Conservation (phyloP, 257 asterid genomes). For the Solanum megistacrolobum region DNA sequence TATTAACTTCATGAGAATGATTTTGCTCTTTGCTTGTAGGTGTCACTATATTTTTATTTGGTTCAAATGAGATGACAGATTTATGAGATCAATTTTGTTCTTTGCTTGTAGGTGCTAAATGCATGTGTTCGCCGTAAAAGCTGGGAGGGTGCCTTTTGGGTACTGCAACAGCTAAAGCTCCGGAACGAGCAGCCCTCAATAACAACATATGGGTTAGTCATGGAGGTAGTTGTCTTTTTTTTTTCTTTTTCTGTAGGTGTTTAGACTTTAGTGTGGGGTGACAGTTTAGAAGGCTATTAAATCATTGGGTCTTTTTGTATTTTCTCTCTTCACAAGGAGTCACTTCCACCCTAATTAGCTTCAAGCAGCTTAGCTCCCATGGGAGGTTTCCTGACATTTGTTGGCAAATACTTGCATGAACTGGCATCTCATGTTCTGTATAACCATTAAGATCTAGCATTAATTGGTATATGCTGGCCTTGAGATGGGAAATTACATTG, state of each 20-base stretch:
- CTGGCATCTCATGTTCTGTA: background rate
- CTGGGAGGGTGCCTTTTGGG: conserved; percentile 99
- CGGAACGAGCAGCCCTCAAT: conserved; percentile 54
- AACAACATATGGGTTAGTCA: conserved; percentile 81
- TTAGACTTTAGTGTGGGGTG: background rate
- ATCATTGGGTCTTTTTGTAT: background rate
- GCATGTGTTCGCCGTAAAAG: conserved; percentile 78
- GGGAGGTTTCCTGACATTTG: background rate
- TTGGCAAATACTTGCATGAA: background rate
- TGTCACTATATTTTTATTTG: background rate
- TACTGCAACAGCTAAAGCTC: conserved; percentile 67
- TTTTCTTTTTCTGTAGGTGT: background rate
- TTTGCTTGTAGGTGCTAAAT: conserved; percentile 55
- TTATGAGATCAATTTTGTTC: background rate
- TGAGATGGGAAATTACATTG: background rate
- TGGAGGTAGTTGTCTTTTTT: conserved; percentile 58
- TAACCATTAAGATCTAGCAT: background rate
- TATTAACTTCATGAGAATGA: background rate
- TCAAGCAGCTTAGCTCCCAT: background rate
- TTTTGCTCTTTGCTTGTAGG: conserved; percentile 27
- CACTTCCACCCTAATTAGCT: background rate
- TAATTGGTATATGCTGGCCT: background rate
- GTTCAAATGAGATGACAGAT: background rate
- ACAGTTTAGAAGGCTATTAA: background rate
- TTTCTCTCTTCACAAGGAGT: background rate